Evolutionary conservation across 2,329 filamentous ascomycete species (phyloP), one percentile per base, ranked within the genome.

Genomic region (Alternaria rosae): DNA sequence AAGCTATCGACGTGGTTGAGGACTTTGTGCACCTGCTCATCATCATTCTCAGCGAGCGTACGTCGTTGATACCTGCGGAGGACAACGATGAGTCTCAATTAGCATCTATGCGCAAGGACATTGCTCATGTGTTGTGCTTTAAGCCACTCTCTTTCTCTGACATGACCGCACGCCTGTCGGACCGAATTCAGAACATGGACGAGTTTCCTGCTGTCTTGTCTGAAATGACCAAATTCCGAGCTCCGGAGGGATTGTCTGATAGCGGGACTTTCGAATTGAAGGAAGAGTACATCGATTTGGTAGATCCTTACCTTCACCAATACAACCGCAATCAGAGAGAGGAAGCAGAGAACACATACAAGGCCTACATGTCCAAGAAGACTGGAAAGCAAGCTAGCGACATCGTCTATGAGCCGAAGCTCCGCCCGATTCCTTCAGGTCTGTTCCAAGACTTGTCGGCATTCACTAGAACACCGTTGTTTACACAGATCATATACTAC

Each of bases 261-360:
- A 92, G 94, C 15, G 95, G 96, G 59, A 97, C 92, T 0, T 99
- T 99, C 73, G 93, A 97, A 78, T 83, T 99, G 54, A 95, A 94
- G 75, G 88, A 91, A 5, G 88, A 97, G 63, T 95, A 90, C 71
- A 86, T 97, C 41, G 91, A 94, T 69, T 87, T 96, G 48, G 89
- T 99, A 53, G 96, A 99, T 76, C 95, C 96, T 1, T 99, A 97
- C 77, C 95, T 94, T 73, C 92, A 94, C 7, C 93, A 98, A 75
- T 99, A 97, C 79, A 96, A 90, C 73, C 97, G 97, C 76, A 99
- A 99, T 73, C 94, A 98, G 78, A 88, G 95, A 53, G 95, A 99
- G 75, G 95, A 99, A 78, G 93, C 94, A 0, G 95, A 99, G 79
- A 89, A 88, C 69, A 91, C 93, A 4, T 97, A 95, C 82, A 93